Evolutionary conservation across 176 grass and related monocot genomes (phyloP).

Genomic region (Dactylis glomerata): DNA sequence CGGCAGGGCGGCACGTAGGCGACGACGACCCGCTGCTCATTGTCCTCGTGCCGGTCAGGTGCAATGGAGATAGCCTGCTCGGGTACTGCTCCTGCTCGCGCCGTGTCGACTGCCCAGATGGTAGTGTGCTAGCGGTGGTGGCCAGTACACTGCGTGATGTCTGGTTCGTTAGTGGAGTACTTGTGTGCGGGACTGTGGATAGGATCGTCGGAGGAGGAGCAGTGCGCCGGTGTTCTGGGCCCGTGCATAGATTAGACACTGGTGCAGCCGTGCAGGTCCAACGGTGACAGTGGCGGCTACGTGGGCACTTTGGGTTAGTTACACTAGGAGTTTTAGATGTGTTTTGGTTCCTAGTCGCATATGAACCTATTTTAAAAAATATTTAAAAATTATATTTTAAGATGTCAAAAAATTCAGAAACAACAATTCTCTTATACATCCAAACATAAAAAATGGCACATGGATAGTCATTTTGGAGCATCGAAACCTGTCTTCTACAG

Average conservation of each 20-base stretch:
- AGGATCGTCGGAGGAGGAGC: background rate
- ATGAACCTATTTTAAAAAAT: too few relatives aligned
- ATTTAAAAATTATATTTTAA: too few relatives aligned
- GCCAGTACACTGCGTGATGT: background rate
- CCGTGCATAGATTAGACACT: background rate
- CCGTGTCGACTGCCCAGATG: background rate
- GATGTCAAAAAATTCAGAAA: too few relatives aligned
- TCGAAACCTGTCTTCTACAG: too few relatives aligned
- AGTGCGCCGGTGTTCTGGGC: background rate
- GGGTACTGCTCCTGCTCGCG: background rate
- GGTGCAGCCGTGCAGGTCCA: background rate
- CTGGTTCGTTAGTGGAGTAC: background rate
- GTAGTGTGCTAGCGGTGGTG: background rate
- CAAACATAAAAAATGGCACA: too few relatives aligned
- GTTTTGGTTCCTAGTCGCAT: too few relatives aligned
- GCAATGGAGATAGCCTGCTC: background rate
- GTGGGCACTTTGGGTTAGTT: too few relatives aligned
- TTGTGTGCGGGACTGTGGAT: background rate
- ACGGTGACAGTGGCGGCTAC: background rate
- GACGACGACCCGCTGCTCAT: background rate
- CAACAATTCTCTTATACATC: too few relatives aligned
- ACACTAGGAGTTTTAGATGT: too few relatives aligned
- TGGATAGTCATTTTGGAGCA: too few relatives aligned
- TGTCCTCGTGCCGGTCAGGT: background rate
- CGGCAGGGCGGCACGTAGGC: slow-evolving; percentile 15